Base-by-base conservation (phyloP, 2,329 filamentous ascomycete species). In the Drechslerella coelobrocha region DNA sequence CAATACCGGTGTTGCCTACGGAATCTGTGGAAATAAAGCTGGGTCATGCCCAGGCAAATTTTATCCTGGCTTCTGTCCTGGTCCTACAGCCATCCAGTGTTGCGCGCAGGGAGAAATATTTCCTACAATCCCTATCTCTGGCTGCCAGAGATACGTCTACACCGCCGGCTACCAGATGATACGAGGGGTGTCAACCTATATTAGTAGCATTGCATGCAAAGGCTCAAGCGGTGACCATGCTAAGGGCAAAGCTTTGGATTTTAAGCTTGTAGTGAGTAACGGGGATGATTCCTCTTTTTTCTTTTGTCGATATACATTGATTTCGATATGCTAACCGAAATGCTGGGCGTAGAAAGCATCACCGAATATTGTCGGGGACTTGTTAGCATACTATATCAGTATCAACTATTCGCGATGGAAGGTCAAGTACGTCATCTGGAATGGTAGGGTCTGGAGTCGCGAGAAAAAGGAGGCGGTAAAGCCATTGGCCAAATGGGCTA, bases 311-410 rank as follows among this genome's bases (percentile, higher is more conserved):
- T 45, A 8, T 2, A 37, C 27, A 53, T 21, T 19, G 6, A 2
- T 29, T 27, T 26, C 23, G 6, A 7, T 3, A 51, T 29, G 21
- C 41, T 17, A 66, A 66, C 14, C 61, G 53, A 53, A 66, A 59
- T 66, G 61, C 61, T n/a, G n/a, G n/a, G n/a, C n/a, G n/a, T n/a
- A n/a, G n/a, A n/a, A n/a, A n/a, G n/a, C n/a, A n/a, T n/a, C 17
- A 66, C 61, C 24, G 59, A 66, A n/a, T n/a, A n/a, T n/a, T n/a
- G n/a, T n/a, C n/a, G n/a, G n/a, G n/a, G n/a, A n/a, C n/a, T n/a
- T n/a, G 31, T 81, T 83, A 31, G 82, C 81, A 1, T 81, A 83
- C 74, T 83, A 81, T 81, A 77, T 81, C 23, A 83, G 83, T 82
- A 78, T 79, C 29, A 81, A 83, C 71, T 77, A 78, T 24, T 34